These are phyloP conservation scores for Alternaria sp. DNA, from an alignment of 2,329 filamentous ascomycete genomes.

Conservation along the genomic window DNA sequence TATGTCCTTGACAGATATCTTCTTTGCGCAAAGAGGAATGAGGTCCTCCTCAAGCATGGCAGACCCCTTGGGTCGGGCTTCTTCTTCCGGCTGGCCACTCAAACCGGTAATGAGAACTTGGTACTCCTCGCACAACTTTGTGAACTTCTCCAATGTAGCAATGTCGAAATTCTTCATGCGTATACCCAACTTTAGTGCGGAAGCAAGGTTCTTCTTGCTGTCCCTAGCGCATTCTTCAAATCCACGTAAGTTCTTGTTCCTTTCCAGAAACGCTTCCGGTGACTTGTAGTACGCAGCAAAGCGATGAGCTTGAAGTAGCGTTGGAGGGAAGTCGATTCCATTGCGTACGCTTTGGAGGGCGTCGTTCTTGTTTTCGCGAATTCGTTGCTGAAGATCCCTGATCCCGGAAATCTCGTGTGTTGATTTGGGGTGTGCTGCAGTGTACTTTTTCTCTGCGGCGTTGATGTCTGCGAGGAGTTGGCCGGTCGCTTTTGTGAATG, in stretches of 20 bases:
- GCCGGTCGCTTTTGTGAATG: neutral
- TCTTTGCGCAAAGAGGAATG: neutral
- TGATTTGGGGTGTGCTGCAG: neutral
- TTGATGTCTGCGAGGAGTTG: neutral
- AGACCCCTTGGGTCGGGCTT: neutral
- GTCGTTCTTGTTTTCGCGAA: neutral
- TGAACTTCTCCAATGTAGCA: neutral
- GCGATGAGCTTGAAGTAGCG: neutral
- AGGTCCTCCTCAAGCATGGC: neutral
- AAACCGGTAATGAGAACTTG: neutral
- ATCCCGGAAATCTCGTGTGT: neutral
- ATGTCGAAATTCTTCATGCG: neutral
- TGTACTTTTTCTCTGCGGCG: neutral
- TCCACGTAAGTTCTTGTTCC: neutral
- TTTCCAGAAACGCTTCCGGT: neutral
- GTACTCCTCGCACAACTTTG: neutral
- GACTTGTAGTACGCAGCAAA: neutral
- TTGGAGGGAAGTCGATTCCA: neutral
- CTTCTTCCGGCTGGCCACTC: neutral
- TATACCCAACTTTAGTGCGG: neutral
- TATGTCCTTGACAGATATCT: no score
- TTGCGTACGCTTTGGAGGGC: neutral
- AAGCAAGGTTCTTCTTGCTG: neutral
- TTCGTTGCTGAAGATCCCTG: neutral
- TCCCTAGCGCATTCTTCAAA: neutral